Evolutionary conservation across 1,284 basidiomycete genomes (phyloP).

Genomic region (Cutaneotrichosporon sp.): DNA sequence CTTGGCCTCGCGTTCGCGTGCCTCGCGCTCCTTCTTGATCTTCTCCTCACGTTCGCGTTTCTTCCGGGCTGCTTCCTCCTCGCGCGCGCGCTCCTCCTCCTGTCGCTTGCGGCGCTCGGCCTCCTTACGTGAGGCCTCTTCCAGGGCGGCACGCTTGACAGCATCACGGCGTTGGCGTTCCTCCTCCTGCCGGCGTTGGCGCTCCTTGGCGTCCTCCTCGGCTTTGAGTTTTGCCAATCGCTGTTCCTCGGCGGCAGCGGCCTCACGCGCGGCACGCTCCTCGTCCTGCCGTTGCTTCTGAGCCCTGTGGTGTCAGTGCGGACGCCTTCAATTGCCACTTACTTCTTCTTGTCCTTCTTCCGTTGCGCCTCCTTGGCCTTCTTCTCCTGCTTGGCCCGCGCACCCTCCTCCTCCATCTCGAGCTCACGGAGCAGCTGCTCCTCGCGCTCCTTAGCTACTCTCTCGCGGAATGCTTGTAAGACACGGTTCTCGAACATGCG

Average conservation of each 20-base stretch:
- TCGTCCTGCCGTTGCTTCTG: constrained; percentile 91
- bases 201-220: constrained; percentile 60
- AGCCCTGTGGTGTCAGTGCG: constrained; percentile 54
- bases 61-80: constrained; percentile 56
- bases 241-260: constrained; percentile 76
- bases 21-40: constrained; percentile 54
- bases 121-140: constrained; percentile 59
- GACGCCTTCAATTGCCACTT: constrained; percentile 4
- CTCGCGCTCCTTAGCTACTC: constrained; percentile 85
- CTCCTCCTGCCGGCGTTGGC: constrained; percentile 66
- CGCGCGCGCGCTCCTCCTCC: constrained; percentile 51
- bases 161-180: constrained; percentile 67
- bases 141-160: constrained; percentile 67
- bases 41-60: constrained; percentile 65
- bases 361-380: constrained; percentile 94
- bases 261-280: constrained; percentile 70
- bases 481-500: constrained; percentile 99
- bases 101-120: constrained; percentile 52
- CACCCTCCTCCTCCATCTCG: constrained; percentile 77
- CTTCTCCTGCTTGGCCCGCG: constrained; percentile 82
- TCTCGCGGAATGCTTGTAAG: constrained; percentile 83
- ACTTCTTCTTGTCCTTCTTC: constrained; percentile 67
- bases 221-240: constrained; percentile 63
- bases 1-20: constrained; percentile 49
- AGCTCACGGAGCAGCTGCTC: constrained; percentile 80